These are phyloP conservation scores for Mycena albidolilacea DNA, from an alignment of 768 basidiomycete genomes.

Conservation along the genomic window DNA sequence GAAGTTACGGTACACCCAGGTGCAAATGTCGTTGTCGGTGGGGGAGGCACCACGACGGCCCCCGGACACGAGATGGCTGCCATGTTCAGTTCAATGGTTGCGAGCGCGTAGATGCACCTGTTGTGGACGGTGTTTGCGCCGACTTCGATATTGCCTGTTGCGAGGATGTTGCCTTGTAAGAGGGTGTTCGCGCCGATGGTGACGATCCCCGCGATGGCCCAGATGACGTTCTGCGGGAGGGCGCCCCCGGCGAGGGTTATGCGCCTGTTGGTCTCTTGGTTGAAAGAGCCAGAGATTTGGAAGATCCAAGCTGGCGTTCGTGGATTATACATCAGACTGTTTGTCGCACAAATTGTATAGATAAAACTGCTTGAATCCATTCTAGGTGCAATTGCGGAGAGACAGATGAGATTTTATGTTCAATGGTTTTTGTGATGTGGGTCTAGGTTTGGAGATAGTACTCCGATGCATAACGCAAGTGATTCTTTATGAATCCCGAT, in stretches of 20 bases:
- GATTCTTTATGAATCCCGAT: too few species aligned
- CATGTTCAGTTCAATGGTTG: background rate
- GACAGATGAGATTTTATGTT: too few species aligned
- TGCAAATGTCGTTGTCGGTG: slow-evolving; percentile 2
- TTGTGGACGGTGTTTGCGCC: slow-evolving; percentile 8
- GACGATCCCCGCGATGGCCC: slow-evolving; percentile 18
- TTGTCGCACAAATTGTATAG: too few species aligned
- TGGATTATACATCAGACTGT: background rate
- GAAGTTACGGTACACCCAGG: background rate
- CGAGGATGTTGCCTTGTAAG: slow-evolving; percentile 20
- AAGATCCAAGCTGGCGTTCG: slow-evolving; percentile 15
- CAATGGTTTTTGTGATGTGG: too few species aligned
- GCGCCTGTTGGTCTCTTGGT: slow-evolving; percentile 7
- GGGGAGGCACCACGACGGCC: background rate
- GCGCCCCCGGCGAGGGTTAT: slow-evolving; percentile 16
- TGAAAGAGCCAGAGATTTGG: slow-evolving; percentile 17
- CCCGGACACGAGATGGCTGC: slow-evolving; percentile 2
- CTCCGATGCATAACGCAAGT: too few species aligned
- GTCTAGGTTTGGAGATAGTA: too few species aligned
- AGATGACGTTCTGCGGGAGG: slow-evolving; percentile 14
- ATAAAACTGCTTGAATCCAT: too few species aligned
- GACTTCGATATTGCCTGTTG: slow-evolving; percentile 7
- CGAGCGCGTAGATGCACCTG: slow-evolving; percentile 9
- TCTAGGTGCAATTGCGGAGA: too few species aligned
- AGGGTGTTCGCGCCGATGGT: slow-evolving; percentile 10